phyloP scores from a whole-genome alignment of 169 alveolate species.

The Babesia ovis region DNA sequence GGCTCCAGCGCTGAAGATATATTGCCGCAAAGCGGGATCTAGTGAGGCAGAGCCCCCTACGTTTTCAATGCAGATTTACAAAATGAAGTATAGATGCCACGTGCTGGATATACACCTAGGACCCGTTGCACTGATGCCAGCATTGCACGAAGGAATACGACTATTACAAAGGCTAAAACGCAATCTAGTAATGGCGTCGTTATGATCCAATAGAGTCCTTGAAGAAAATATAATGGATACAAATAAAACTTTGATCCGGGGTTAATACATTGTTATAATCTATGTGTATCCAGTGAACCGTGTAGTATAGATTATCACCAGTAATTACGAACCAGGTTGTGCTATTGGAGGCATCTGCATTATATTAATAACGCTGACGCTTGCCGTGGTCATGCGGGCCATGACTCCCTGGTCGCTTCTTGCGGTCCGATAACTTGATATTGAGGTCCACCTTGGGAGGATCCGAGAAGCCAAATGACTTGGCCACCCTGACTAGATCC shows the following conservation, averaged over 20 bases:
- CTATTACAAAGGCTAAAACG: not conserved
- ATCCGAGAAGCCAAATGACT: slow-evolving; percentile 91
- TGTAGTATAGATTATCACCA: too few relatives aligned
- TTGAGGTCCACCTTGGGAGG: slow-evolving; percentile 96
- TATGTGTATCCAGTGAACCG: too few relatives aligned
- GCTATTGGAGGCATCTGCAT: too few relatives aligned
- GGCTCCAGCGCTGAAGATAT: slow-evolving; percentile 35
- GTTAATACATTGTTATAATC: too few relatives aligned
- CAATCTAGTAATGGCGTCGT: not conserved
- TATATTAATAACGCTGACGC: not conserved
- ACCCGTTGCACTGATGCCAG: slow-evolving; percentile 28
- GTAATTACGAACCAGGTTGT: too few relatives aligned
- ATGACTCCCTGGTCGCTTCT: slow-evolving; percentile 36
- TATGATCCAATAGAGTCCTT: not conserved
- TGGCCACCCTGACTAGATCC: slow-evolving; percentile 93
- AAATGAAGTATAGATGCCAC: slow-evolving; percentile 43
- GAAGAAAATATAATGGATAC: too few relatives aligned
- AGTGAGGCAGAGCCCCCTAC: not conserved
- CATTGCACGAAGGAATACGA: slow-evolving; percentile 9
- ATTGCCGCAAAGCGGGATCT: slow-evolving; percentile 2
- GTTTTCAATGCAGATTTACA: slow-evolving; percentile 50
- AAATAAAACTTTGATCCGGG: too few relatives aligned
- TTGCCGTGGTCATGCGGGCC: not conserved
- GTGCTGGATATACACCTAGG: slow-evolving; percentile 40
- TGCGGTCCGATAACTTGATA: slow-evolving; percentile 78